These are phyloP conservation scores for Tolypocladium amazonense DNA, from an alignment of 2,329 filamentous ascomycete genomes.

Conservation along the genomic window DNA sequence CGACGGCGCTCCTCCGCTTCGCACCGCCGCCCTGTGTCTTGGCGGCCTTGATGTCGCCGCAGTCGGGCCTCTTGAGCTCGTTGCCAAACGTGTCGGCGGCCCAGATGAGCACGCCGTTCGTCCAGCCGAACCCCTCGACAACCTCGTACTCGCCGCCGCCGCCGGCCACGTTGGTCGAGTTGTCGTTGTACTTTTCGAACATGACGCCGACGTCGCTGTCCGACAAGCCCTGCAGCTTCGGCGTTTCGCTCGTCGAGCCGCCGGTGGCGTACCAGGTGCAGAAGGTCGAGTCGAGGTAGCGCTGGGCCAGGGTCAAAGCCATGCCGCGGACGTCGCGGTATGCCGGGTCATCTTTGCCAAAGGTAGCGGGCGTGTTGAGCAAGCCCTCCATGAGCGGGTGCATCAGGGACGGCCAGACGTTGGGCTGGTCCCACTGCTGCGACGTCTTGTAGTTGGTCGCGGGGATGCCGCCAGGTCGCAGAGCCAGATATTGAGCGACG, in stretches of 20 bases:
- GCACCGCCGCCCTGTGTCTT: slow-evolving; percentile 17
- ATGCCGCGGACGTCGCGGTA: slow-evolving; percentile 44
- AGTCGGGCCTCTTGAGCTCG: slow-evolving; percentile 43
- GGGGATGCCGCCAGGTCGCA: slow-evolving; percentile 44
- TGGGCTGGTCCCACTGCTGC: slow-evolving; percentile 62
- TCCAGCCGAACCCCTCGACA: slow-evolving; percentile 62
- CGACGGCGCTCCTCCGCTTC: slow-evolving; percentile 30
- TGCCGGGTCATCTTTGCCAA: slow-evolving; percentile 39
- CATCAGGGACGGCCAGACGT: slow-evolving; percentile 59
- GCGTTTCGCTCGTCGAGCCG: slow-evolving; percentile 43
- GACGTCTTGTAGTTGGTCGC: slow-evolving; percentile 50
- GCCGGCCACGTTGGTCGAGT: slow-evolving; percentile 48
- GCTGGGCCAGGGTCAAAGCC: slow-evolving; percentile 48
- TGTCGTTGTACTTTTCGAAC: slow-evolving; percentile 60
- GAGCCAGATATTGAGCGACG: slow-evolving; percentile 40
- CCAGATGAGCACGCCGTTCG: slow-evolving; percentile 59
- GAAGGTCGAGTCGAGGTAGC: slow-evolving; percentile 57
- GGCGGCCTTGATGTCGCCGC: slow-evolving; percentile 36
- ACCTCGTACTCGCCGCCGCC: slow-evolving; percentile 59
- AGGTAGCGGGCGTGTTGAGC: slow-evolving; percentile 46
- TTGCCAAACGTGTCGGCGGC: slow-evolving; percentile 50
- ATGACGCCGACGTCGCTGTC: slow-evolving; percentile 44
- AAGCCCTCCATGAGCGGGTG: slow-evolving; percentile 54
- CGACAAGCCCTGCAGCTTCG: slow-evolving; percentile 35
- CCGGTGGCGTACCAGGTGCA: slow-evolving; percentile 62